Base-by-base conservation (phyloP, 129 eudicot species). In the Artemisia tridentata region DNA sequence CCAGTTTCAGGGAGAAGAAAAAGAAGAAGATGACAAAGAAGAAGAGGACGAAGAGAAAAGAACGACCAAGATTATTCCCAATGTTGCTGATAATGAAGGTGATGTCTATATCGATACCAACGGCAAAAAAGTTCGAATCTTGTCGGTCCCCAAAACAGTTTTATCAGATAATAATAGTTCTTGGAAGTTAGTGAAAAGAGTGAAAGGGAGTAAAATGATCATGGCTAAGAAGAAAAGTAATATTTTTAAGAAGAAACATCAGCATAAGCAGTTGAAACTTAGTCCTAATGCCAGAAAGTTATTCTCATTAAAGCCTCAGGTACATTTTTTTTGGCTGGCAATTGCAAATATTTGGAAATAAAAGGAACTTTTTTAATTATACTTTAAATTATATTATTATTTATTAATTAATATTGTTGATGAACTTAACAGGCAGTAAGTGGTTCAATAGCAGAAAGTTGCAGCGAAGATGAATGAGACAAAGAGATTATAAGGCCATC, bases 41-140 rank as follows among this genome's bases (percentile, higher is more conserved):
- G 48, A 66, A 69, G 80, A n/a, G 16, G 80, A 80, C n/a, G 72
- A 77, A 51, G 75, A 68, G 41, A 50, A 60, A 21, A 58, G 63
- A 54, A 71, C 84, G 19, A 61, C 74, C n/a, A 73, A 16, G 2
- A 14, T 38, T 63, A 20, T 46, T 38, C 83, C 60, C 16, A 81
- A 72, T 38, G 85, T 75, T 60, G 81, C 77, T 63, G 81, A 67
- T 56, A 71, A 78, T 46, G 92, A 89, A 79, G 89, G 90, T 60
- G 88, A 85, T 46, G 96, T 89, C 11, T 92, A 89, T 76, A 72
- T 92, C 20, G 98, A 92, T 65, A 77, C 88, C n/a, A 64, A 75
- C 74, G 98, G 98, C 62, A 92, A 82, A 7, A 89, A 92, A 77
- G 83, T 92, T 85, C 86, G 96, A 21, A 86, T 89, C 60, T 72